Evolutionary conservation across 495 filamentous ascomycete genomes (phyloP).

Genomic region (Stereocaulon alpinum): DNA sequence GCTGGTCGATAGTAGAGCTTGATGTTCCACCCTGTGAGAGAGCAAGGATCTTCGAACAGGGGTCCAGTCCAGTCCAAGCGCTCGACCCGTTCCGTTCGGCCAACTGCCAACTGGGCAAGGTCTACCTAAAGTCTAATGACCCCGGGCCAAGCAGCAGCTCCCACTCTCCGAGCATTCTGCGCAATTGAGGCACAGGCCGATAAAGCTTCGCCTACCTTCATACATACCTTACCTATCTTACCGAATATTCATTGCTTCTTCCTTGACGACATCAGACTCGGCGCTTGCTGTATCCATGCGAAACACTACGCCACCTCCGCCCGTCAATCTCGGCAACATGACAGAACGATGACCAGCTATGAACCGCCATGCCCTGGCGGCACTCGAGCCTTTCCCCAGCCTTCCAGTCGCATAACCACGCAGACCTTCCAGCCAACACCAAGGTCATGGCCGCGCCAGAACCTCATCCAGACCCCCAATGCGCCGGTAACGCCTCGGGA

Average conservation of each 20-base stretch:
- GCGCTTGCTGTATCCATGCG: background rate
- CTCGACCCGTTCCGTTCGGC: background rate
- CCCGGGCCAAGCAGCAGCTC: background rate
- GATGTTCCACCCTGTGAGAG: background rate
- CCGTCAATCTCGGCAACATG: constrained; percentile 16
- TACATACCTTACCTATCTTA: too few relatives aligned
- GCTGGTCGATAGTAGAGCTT: background rate
- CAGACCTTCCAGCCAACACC: constrained; percentile 14
- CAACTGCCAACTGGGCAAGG: too few relatives aligned
- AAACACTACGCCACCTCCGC: background rate
- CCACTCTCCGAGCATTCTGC: background rate
- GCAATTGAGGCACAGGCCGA: background rate
- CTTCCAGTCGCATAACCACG: constrained; percentile 7
- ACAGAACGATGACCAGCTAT: constrained; percentile 21
- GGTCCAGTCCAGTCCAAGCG: background rate
- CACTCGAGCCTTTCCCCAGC: constrained; percentile 5
- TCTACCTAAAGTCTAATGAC: too few relatives aligned
- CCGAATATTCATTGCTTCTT: too few relatives aligned
- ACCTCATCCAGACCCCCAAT: constrained; percentile 3
- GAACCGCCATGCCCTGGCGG: constrained; percentile 4
- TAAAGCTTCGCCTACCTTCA: too few relatives aligned
- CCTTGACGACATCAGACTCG: background rate
- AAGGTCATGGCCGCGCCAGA: constrained; percentile 11
- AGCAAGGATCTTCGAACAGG: background rate
- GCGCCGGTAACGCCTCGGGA: constrained; percentile 5